Base-by-base conservation (phyloP, 768 basidiomycete genomes). In the Russula abietina region DNA sequence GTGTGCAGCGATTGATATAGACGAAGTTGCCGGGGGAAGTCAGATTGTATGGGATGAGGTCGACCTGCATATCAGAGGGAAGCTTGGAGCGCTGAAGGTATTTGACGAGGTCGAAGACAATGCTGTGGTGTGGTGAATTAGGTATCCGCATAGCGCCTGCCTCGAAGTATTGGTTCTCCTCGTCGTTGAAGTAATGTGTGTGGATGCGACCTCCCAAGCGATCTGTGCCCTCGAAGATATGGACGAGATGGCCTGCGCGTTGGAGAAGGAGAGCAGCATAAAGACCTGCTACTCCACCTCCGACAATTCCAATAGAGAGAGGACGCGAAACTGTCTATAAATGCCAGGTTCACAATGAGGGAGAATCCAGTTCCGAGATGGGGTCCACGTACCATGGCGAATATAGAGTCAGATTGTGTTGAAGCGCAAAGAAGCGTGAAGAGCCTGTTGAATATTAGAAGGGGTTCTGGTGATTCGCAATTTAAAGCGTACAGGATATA, bases 61-160 rank as follows among this genome's bases (percentile, higher is more conserved):
- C 22, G 9, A 67, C 33, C 10, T 59, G 59, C 19, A 62, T 57
- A 5, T 67, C 58, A 38, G 56, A 55, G 9, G 67, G 57, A 17
- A 62, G 55, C 22, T 19, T 8, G 24, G 32, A 59, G 26, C 11
- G 32, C 39, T 56, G 45, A 7, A 67, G 45, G 55, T 62, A 56
- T 26, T 59, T 49, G 30, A 67, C 38, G 45, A 66, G 65, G 14
- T 66, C 56, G 32, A 66, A 66, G 46, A 62, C 43, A 52, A 61
- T 51, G 33, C 41, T 7, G 16, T 67, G 66, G 32, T 61, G 61
- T 22, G 55, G 22, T n/a, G 66, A 67, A 49, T 63, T 60, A 9
- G 67, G 67, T 52, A 67, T 67, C 36, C 67, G 67, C 67, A 67
- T 67, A n/a, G 67, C 67, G 55, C 67, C 67, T 14, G 67, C 67